Conservation (phyloP, 2,329 filamentous ascomycete species). For the Gremmenia infestans region DNA sequence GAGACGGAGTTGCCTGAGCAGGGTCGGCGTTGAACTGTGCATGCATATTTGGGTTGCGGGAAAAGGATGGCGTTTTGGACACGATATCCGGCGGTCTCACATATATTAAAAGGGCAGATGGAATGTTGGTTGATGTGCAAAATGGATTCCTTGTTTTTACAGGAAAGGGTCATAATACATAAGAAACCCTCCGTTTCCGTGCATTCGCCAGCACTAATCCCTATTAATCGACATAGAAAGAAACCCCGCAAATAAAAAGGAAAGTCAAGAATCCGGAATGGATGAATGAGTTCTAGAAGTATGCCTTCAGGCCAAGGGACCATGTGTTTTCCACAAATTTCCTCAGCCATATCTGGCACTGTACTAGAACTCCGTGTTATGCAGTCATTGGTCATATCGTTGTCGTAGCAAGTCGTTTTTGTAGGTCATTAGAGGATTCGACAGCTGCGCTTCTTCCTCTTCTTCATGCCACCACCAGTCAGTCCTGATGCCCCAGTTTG, state of each 20-base stretch:
- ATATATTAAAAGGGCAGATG: constrained; percentile 2
- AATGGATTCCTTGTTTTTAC: constrained; percentile 42
- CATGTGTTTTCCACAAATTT: constrained; percentile 18
- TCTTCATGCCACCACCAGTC: constrained; percentile 51
- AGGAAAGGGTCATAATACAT: constrained; percentile 30
- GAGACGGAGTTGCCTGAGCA: constrained; percentile 16
- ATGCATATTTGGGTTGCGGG: not conserved
- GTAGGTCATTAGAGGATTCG: constrained; percentile 57
- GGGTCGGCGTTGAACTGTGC: not conserved
- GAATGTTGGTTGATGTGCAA: constrained; percentile 5
- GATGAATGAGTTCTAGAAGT: constrained; percentile 15
- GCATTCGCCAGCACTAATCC: constrained; percentile 19
- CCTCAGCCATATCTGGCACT: constrained; percentile 15
- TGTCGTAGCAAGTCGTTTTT: constrained; percentile 25
- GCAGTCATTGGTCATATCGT: constrained; percentile 30
- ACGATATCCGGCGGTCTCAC: constrained; percentile 22
- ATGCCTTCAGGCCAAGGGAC: constrained; percentile 15
- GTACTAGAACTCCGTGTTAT: constrained; percentile 26
- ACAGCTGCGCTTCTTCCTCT: constrained; percentile 86
- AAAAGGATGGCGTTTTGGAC: constrained; percentile 19
- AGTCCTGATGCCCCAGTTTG: constrained; percentile 12
- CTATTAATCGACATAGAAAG: constrained; percentile 24
- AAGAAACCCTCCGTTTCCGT: constrained; percentile 23
- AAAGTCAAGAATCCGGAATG: constrained; percentile 11
- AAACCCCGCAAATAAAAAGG: constrained; percentile 7